These are phyloP conservation scores for Psidium friedrichsthalianum DNA, from an alignment of 345 rosid genomes.

Conservation along the genomic window DNA sequence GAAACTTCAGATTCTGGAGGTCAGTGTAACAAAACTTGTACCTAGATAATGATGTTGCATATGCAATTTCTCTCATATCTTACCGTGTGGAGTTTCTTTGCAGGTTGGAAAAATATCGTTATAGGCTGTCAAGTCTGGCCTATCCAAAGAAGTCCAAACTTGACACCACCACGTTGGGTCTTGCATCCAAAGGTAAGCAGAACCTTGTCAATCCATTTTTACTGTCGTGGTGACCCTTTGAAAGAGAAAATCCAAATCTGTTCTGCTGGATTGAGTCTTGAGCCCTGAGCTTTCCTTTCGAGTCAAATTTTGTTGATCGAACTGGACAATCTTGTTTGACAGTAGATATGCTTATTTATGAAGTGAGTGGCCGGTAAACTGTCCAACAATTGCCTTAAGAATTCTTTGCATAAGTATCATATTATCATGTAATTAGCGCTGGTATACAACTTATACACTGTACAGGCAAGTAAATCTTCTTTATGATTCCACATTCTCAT, in stretches of 20 bases:
- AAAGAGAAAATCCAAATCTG: neutral
- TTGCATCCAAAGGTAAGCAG: slow-evolving; percentile 90
- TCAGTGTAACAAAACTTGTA: slow-evolving; percentile 14
- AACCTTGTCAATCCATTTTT: neutral
- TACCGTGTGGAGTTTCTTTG: slow-evolving; percentile 6
- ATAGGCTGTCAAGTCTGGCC: slow-evolving; percentile 96
- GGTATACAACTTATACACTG: neutral
- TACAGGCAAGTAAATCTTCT: neutral
- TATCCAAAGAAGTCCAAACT: slow-evolving; percentile 90
- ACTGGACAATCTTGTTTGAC: neutral
- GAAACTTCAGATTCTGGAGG: slow-evolving; percentile 87
- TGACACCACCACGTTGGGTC: too few species aligned
- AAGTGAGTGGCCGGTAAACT: neutral
- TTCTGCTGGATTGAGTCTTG: neutral
- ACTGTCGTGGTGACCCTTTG: neutral
- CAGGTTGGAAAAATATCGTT: slow-evolving; percentile 89
- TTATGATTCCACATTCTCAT: neutral
- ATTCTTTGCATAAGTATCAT: neutral
- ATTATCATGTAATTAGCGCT: neutral
- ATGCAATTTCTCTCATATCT: neutral
- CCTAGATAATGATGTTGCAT: neutral
- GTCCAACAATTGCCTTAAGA: neutral
- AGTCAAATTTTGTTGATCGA: neutral
- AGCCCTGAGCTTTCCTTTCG: neutral
- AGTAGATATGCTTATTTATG: neutral